These are phyloP conservation scores for Coemansia sp. DNA, from an alignment of 192 early-diverging fungal species.

Conservation along the genomic window DNA sequence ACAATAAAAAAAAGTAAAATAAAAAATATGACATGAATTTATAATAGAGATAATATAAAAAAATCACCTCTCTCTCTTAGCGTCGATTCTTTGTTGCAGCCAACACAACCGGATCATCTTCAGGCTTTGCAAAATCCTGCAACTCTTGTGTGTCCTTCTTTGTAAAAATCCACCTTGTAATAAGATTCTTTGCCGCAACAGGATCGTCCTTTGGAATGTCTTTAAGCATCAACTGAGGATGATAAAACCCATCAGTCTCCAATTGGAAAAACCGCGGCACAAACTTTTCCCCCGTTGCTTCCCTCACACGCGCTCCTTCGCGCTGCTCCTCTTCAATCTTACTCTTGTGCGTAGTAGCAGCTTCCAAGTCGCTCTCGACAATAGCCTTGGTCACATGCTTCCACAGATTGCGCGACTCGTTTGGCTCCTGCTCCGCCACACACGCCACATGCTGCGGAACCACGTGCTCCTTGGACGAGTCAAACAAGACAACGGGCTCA, in stretches of 20 bases:
- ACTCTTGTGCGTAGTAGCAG: constrained; percentile 66
- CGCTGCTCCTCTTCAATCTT: constrained; percentile 75
- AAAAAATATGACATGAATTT: neutral
- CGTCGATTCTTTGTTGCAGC: constrained; percentile 15
- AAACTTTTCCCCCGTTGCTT: constrained; percentile 54
- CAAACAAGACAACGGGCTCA: constrained; percentile 66
- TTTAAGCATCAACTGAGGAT: constrained; percentile 32
- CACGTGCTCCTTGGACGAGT: constrained; percentile 58
- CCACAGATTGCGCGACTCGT: constrained; percentile 84
- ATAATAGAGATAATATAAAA: neutral
- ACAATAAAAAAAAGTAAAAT: neutral
- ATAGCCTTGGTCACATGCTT: constrained; percentile 69
- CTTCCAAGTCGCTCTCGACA: constrained; percentile 58
- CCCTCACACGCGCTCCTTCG: constrained; percentile 52
- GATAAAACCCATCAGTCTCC: constrained; percentile 43
- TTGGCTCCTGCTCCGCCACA: constrained; percentile 67
- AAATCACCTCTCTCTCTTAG: neutral
- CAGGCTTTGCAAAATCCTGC: constrained; percentile 30
- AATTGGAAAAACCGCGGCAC: constrained; percentile 63
- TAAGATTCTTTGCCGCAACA: constrained; percentile 14
- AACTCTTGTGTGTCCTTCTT: constrained; percentile 19
- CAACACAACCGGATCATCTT: constrained; percentile 36
- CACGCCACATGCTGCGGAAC: constrained; percentile 67
- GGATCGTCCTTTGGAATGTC: constrained; percentile 38
- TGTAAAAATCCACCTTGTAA: constrained; percentile 41